Evolutionary conservation across 1,284 basidiomycete species (phyloP), one percentile per base, ranked within the genome.

Genomic region (Pascua sp.): DNA sequence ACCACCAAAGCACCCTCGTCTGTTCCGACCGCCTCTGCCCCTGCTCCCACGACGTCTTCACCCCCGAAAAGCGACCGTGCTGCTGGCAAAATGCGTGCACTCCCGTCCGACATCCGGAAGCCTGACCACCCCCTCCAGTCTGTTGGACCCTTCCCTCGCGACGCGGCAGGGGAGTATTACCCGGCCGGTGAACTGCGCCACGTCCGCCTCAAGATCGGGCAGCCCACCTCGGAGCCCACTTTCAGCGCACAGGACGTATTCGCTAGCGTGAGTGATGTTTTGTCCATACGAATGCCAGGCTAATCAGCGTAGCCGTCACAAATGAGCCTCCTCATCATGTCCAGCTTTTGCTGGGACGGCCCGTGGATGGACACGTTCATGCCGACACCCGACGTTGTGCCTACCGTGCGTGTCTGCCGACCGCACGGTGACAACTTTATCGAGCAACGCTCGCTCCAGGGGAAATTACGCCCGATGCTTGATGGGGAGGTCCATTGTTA

Each of bases 141-240:
- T 0, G 4, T 49, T 11, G 63, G 60, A 1, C 58, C 68, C 1
- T 67, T 70, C 32, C 70, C 71, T 3, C 49, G 47, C 8, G 74
- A 76, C 58, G 69, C 69, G 1, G 74, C 69, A 0, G 74, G 74
- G 2, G 70, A 76, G 49, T 73, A 71, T 52, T 76, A 68, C 53
- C 66, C 66, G 1, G 64, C 72, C 36, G 74, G 74, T 1, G 74
- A 76, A 53, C 50, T 76, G 4, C 60, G 74, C 4, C 70, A 76
- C 50, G 61, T 61, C 24, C 45, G 49, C 40, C 56, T 72, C 42
- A 58, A 50, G 7, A 66, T 72, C 12, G 73, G 69, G 0, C 40
- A 49, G 0, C 48, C 59, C 1, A 55, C 61, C 2, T 40, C 42
- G 2, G 67, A 65, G 4, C 62, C 46, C 7, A 69, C 67, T 0